These are phyloP conservation scores for Pichia gijzeniarum DNA, from an alignment of 805 yeast genomes.

Conservation along the genomic window DNA sequence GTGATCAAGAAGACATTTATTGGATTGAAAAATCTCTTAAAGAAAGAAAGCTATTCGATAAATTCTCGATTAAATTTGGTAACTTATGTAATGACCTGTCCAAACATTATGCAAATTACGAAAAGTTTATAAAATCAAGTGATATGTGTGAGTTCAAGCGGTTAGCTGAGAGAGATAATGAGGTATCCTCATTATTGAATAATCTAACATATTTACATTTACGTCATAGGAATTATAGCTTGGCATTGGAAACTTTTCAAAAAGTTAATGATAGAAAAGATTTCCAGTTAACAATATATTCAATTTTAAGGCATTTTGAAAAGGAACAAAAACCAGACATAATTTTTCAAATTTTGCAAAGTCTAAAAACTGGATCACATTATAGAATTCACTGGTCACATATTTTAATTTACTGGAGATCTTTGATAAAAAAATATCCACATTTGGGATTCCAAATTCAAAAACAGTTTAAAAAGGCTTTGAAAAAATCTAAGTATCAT, in stretches of 20 bases:
- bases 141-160: conserved; percentile 13
- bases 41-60: conserved; percentile 11
- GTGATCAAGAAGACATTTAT: conserved; percentile 18
- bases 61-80: conserved; percentile 14
- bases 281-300: conserved; percentile 11
- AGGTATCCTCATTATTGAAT: conserved; percentile 7
- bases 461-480: conserved; percentile 9
- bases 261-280: conserved; percentile 5
- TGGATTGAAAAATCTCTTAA: conserved; percentile 19
- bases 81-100: conserved; percentile 14
- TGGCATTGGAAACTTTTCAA: conserved; percentile 8
- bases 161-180: conserved; percentile 11
- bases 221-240: conserved; percentile 13
- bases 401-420: conserved; percentile 19
- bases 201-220: conserved; percentile 19
- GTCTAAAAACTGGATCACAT: conserved; percentile 24
- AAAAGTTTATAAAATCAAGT: conserved; percentile 13
- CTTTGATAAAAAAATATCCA: conserved; percentile 18
- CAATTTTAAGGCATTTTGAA: conserved; percentile 17
- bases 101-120: conserved; percentile 6
- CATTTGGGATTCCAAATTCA: conserved; percentile 17
- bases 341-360: conserved; percentile 17
- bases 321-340: conserved; percentile 18
- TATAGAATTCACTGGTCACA: conserved; percentile 17
- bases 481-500: conserved; percentile 10